Percentiles rank a stretch among this genome's conserved stretches.
These are phyloP conservation scores for Ilyonectria sp. DNA, from an alignment of 2,329 filamentous ascomycete species.

Conservation along the genomic window DNA sequence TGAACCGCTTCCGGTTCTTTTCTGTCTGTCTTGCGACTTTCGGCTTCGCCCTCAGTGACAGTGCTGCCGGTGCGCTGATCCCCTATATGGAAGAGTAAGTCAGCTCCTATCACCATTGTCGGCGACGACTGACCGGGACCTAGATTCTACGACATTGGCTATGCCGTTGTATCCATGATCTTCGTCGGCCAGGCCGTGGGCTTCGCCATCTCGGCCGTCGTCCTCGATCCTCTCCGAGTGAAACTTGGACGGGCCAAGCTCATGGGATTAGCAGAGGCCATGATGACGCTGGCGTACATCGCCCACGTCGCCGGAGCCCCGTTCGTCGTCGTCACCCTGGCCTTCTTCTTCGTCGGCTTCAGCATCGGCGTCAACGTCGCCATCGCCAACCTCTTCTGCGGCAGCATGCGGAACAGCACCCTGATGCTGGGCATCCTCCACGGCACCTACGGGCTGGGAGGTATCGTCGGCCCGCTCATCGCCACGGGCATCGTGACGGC, in stretches of 20 bases:
- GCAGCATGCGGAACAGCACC: conserved; percentile 67
- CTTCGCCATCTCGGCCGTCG: conserved; percentile 80
- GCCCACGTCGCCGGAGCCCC: conserved; percentile 78
- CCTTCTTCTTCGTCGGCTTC: conserved; percentile 79
- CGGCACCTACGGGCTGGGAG: conserved; percentile 77
- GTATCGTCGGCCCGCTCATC: conserved; percentile 78
- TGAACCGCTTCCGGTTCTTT: conserved; percentile 80
- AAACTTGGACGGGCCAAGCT: conserved; percentile 77
- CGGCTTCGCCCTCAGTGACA: conserved; percentile 81
- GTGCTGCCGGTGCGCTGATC: conserved; percentile 82
- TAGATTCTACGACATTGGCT: conserved; percentile 80
- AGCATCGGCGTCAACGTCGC: conserved; percentile 70
- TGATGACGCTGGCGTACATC: conserved; percentile 74
- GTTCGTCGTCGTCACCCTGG: conserved; percentile 76
- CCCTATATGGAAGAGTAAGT: conserved; percentile 80
- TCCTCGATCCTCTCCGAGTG: conserved; percentile 75
- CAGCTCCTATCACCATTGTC: too few relatives aligned
- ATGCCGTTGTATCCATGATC: conserved; percentile 84
- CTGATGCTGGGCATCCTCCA: conserved; percentile 74
- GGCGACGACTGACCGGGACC: not conserved
- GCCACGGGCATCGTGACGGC: conserved; percentile 80
- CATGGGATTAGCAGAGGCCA: conserved; percentile 70
- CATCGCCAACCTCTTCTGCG: conserved; percentile 73
- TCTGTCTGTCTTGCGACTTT: conserved; percentile 77
- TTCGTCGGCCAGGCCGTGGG: conserved; percentile 85